Evolutionary conservation across 768 basidiomycete species (phyloP), one percentile per base, ranked within the genome.

Genomic region (Lactarius deliciosus): DNA sequence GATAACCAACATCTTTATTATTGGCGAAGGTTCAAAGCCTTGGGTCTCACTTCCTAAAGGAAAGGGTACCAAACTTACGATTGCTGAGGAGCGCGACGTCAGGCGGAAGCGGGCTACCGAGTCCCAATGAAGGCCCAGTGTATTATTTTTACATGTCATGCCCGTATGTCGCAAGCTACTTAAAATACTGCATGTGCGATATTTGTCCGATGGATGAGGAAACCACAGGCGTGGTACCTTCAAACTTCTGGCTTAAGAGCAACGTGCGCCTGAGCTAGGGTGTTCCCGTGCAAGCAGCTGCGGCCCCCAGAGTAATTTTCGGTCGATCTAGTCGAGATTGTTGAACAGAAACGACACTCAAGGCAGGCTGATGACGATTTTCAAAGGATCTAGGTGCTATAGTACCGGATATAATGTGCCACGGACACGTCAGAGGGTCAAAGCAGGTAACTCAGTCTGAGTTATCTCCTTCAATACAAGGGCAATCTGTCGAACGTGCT

Each of bases 11-110:
- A 93, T 99, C 76, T 98, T 98, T 81, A 90, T 99, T 74, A 93
- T 98, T 69, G 97, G 97, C 70, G 91, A 97, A 81, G 95, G 95
- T 63, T 82, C 75, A 77, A 99, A 98, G 85, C 88, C 97, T 56
- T 95, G 94, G 90, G 86, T 98, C 81, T 98, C 96, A 50, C 81
- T 98, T 76, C 96, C 96, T 70, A 94, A 91, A 82, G 95, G 95
- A 80, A 96, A 96, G 86, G 96, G 96, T 82, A 91, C 87, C 77
- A 97, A 98, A 80, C 91, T 97, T 73, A 94, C 94, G 69, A 98
- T 98, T 76, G 87, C 96, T 18, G 94, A 96, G 85, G 93, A 98
- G 85, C 86, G 96, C 74, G 96, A 97, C 81, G 83, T 87, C 77
- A 87, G 90, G 84, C 89, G 96, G 83, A 91, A 87, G 82, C 81